These are phyloP conservation scores for Gossypium herbaceum DNA, from an alignment of 345 rosid species.

Conservation along the genomic window DNA sequence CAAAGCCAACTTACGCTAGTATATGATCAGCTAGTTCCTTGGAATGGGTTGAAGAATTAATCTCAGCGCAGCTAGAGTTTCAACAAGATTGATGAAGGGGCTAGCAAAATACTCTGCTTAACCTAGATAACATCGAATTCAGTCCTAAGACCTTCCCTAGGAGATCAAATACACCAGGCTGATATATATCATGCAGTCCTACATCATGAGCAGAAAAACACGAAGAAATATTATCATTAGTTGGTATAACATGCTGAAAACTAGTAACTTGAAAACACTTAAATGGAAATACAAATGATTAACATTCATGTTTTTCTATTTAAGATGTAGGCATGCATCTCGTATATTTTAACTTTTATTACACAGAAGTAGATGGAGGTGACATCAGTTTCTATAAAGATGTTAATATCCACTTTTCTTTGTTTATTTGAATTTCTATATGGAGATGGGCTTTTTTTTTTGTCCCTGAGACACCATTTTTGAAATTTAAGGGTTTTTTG, in stretches of 20 bases:
- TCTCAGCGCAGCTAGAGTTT: not conserved
- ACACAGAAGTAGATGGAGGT: not conserved
- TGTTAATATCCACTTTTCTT: not conserved
- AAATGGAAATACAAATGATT: not conserved
- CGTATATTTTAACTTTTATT: not conserved
- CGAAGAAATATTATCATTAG: not conserved
- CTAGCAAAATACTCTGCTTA: not conserved
- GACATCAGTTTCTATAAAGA: not conserved
- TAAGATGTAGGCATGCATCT: not conserved
- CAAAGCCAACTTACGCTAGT: conserved; percentile 1
- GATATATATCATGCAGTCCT: not conserved
- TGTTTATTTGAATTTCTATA: not conserved
- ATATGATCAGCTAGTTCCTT: not conserved
- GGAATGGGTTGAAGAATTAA: conserved; percentile 5
- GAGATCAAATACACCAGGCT: not conserved
- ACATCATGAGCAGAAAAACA: not conserved
- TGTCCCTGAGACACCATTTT: not conserved
- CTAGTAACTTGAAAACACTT: not conserved
- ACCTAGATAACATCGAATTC: not conserved
- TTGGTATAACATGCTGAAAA: not conserved
- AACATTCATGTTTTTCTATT: not conserved
- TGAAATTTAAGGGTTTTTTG: not conserved
- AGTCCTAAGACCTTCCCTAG: not conserved
- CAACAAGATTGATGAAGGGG: not conserved
- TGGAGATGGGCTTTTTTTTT: not conserved